phyloP scores from a whole-genome alignment of 2,329 filamentous ascomycete genomes.

The Neurospora sp. region DNA sequence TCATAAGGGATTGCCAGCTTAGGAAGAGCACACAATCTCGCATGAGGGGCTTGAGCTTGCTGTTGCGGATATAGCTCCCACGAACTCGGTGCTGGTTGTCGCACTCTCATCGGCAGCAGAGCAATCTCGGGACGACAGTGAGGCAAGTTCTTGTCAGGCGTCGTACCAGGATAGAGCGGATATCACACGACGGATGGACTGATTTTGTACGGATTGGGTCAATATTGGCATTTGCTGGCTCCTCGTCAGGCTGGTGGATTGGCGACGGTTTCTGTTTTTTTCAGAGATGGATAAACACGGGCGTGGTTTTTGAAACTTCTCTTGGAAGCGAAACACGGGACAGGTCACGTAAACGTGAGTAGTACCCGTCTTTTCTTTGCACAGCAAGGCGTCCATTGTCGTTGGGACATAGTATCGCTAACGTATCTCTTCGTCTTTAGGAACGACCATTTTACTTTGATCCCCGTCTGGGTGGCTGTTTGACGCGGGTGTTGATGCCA shows the following conservation, averaged over 20 bases:
- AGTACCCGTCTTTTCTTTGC: not conserved
- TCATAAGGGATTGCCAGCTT: not conserved
- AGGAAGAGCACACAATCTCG: not conserved
- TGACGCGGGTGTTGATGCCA: not conserved
- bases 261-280: not conserved
- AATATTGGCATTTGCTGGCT: not conserved
- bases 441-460: not conserved
- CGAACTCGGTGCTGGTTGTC: not conserved
- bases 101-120: not conserved
- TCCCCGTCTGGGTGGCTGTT: not conserved
- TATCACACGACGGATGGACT: not conserved
- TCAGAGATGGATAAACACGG: not conserved
- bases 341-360: not conserved
- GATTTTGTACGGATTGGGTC: not conserved
- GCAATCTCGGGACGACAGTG: not conserved
- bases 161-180: not conserved
- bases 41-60: not conserved
- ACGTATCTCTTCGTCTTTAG: not conserved
- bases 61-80: not conserved
- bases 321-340: not conserved
- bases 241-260: not conserved
- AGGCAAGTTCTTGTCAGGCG: not conserved
- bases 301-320: not conserved
- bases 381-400: not conserved
- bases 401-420: not conserved